Percentiles rank a stretch among this genome's conserved stretches.
Evolutionary conservation across 192 early-diverging fungal genomes (phyloP).

Genomic region (Mortierella antarctica): DNA sequence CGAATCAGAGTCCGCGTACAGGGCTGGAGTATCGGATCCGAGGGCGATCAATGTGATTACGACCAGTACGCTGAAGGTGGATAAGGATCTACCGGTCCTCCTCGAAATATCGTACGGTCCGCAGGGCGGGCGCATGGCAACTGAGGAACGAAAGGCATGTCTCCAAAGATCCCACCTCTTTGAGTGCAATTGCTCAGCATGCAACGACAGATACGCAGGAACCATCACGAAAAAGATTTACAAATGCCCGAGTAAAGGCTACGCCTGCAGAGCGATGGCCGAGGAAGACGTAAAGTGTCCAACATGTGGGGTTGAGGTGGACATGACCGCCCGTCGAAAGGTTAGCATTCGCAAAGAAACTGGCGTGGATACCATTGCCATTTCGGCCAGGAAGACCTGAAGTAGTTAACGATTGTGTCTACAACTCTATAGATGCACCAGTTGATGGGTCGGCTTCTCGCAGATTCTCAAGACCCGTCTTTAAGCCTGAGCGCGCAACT

Average conservation of each 20-base stretch:
- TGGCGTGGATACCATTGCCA: background rate
- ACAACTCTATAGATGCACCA: constrained; percentile 15
- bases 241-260: constrained; percentile 38
- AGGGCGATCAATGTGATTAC: constrained; percentile 37
- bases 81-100: constrained; percentile 12
- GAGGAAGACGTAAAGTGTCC: constrained; percentile 27
- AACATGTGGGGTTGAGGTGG: constrained; percentile 32
- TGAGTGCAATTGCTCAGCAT: constrained; percentile 51
- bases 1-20: background rate
- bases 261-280: constrained; percentile 28
- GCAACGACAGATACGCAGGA: constrained; percentile 47
- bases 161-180: constrained; percentile 21
- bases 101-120: constrained; percentile 50
- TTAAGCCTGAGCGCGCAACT: constrained; percentile 8
- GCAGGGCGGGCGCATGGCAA: constrained; percentile 33
- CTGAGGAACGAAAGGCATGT: constrained; percentile 16
- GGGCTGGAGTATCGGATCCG: constrained; percentile 7
- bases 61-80: constrained; percentile 12
- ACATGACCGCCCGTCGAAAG: constrained; percentile 12
- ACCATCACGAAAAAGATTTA: constrained; percentile 19
- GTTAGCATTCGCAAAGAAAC: background rate
- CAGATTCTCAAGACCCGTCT: constrained; percentile 22
- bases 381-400: background rate
- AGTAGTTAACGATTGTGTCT: background rate
- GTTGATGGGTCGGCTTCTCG: constrained; percentile 22